Evolutionary conservation across 2,329 filamentous ascomycete genomes (phyloP).

Genomic region (Beauveria pseudobassiana): DNA sequence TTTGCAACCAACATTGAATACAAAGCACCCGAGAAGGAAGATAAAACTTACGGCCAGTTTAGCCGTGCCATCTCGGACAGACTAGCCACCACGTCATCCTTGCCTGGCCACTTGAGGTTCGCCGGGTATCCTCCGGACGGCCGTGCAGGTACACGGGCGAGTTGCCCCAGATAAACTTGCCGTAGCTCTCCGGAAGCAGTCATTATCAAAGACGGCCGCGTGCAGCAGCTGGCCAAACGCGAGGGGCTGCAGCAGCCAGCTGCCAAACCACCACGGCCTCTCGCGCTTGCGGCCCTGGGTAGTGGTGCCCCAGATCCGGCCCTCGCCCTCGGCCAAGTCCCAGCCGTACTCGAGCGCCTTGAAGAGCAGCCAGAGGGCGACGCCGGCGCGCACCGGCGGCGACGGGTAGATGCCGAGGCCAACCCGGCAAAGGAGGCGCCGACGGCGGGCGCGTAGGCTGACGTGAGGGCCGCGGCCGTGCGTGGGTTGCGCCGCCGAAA

Average conservation of each 20-base stretch:
- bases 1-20: not conserved
- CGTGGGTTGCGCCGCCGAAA: conserved; percentile 74
- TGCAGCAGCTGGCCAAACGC: conserved; percentile 71
- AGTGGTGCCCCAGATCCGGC: conserved; percentile 54
- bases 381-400: conserved; percentile 61
- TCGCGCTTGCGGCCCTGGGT: conserved; percentile 44
- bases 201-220: conserved; percentile 68
- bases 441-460: conserved; percentile 77
- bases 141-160: conserved; percentile 73
- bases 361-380: conserved; percentile 76
- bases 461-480: conserved; percentile 68
- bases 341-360: conserved; percentile 80
- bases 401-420: conserved; percentile 69
- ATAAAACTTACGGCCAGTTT: conserved; percentile 65
- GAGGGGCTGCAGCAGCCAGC: conserved; percentile 73
- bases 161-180: conserved; percentile 56
- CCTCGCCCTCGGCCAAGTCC: conserved; percentile 72
- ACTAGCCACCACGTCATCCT: conserved; percentile 70
- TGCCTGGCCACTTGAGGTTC: conserved; percentile 64
- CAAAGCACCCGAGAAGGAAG: not conserved
- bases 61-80: conserved; percentile 74
- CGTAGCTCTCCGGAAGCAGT: conserved; percentile 48
- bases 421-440: conserved; percentile 83
- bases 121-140: conserved; percentile 61
- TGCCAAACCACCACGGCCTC: conserved; percentile 75